These are phyloP conservation scores for Millerozyma acaciae DNA, from an alignment of 805 yeast genomes.

Conservation along the genomic window DNA sequence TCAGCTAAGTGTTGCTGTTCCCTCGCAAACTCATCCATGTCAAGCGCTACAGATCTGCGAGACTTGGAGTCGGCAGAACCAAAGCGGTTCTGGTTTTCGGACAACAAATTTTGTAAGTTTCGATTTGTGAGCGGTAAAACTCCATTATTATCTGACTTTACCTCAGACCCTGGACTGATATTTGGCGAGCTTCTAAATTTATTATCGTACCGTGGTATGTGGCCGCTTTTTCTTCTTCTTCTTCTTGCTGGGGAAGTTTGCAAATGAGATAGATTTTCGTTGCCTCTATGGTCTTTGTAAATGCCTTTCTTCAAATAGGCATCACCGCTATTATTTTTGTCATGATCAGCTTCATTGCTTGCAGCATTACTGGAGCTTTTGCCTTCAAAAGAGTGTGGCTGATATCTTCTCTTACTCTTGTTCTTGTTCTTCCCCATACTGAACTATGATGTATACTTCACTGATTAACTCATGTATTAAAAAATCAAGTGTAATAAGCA, in stretches of 20 bases:
- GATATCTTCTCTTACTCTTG: slow-evolving; percentile 2
- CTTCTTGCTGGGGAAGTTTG: slow-evolving; percentile 27
- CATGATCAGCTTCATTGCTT: not conserved
- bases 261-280: slow-evolving; percentile 24
- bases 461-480: no score
- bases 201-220: slow-evolving; percentile 1
- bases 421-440: slow-evolving; percentile 5
- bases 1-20: slow-evolving; percentile 25
- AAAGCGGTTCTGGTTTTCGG: slow-evolving; percentile 3
- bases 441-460: no score
- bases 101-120: slow-evolving; percentile 28
- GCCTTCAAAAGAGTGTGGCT: not conserved
- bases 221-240: slow-evolving; percentile 19
- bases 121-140: slow-evolving; percentile 34
- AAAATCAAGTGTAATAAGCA: no score
- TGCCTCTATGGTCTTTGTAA: slow-evolving; percentile 27
- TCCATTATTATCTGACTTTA: slow-evolving; percentile 7
- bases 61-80: slow-evolving; percentile 7
- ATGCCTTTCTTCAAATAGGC: slow-evolving; percentile 11
- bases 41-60: slow-evolving; percentile 28
- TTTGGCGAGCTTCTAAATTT: no score
- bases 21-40: slow-evolving; percentile 36
- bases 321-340: no score
- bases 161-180: no score
- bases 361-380: slow-evolving; percentile 9